Evolutionary conservation across 768 basidiomycete genomes (phyloP).

Genomic region (Lenzites betulinus): DNA sequence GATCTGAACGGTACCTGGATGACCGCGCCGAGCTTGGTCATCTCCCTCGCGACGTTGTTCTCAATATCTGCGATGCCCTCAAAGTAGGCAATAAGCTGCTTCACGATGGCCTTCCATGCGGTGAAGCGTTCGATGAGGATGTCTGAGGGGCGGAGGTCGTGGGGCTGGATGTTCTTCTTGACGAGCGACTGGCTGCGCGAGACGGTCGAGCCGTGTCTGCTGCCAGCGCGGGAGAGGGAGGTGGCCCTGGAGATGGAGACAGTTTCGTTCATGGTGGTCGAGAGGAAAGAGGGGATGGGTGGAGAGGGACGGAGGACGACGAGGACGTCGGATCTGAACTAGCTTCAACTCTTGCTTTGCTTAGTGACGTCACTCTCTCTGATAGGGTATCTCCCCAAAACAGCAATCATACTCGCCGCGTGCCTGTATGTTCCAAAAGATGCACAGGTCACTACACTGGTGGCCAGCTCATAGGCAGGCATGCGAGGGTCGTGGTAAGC

Average conservation of each 20-base stretch:
- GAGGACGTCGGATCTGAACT: not conserved
- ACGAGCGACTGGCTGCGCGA: slow-evolving; percentile 86
- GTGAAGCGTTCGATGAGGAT: slow-evolving; percentile 94
- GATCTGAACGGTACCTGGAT: slow-evolving; percentile 96
- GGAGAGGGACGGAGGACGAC: not conserved
- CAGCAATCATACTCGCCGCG: no score
- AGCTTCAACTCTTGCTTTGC: no score
- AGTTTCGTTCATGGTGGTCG: slow-evolving; percentile 36
- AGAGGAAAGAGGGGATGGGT: not conserved
- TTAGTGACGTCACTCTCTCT: no score
- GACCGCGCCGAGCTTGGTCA: slow-evolving; percentile 90
- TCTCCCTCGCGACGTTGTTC: slow-evolving; percentile 90
- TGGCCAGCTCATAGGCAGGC: no score
- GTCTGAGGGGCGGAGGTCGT: slow-evolving; percentile 91
- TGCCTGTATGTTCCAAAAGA: no score
- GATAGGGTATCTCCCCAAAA: no score
- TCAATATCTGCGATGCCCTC: slow-evolving; percentile 88
- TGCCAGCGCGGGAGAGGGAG: slow-evolving; percentile 63
- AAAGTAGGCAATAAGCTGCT: slow-evolving; percentile 93
- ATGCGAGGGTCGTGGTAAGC: no score
- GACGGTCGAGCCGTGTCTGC: slow-evolving; percentile 64
- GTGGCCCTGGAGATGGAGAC: slow-evolving; percentile 68
- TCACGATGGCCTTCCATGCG: slow-evolving; percentile 96
- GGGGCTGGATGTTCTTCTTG: slow-evolving; percentile 89
- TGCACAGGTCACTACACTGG: no score